These are phyloP conservation scores for Coemansia sp. DNA, from an alignment of 192 early-diverging fungal genomes.

Conservation along the genomic window DNA sequence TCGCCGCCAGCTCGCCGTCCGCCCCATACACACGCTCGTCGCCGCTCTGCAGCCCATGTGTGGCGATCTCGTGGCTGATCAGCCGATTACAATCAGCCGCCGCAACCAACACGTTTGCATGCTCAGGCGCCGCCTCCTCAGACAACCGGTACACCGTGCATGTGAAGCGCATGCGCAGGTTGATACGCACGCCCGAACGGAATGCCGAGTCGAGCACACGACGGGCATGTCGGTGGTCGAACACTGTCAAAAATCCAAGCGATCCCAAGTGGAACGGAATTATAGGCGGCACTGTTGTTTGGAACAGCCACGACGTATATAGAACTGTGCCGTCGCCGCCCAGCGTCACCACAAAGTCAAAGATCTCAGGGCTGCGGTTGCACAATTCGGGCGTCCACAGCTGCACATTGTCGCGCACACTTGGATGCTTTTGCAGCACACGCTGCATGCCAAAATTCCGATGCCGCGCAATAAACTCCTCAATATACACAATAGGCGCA, in stretches of 20 bases:
- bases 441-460: slow-evolving; percentile 60
- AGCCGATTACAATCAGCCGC: slow-evolving; percentile 49
- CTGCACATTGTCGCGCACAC: slow-evolving; percentile 54
- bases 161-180: slow-evolving; percentile 83
- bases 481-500: slow-evolving; percentile 56
- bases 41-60: slow-evolving; percentile 41
- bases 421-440: slow-evolving; percentile 47
- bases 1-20: slow-evolving; percentile 36
- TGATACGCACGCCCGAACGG: slow-evolving; percentile 73
- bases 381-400: slow-evolving; percentile 81
- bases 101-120: slow-evolving; percentile 46
- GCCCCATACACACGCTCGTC: slow-evolving; percentile 29
- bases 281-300: slow-evolving; percentile 85
- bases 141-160: slow-evolving; percentile 82
- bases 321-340: slow-evolving; percentile 97
- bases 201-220: slow-evolving; percentile 63
- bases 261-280: slow-evolving; percentile 92
- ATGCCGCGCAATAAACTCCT: slow-evolving; percentile 61
- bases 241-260: slow-evolving; percentile 92
- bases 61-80: slow-evolving; percentile 46
- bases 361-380: slow-evolving; percentile 61
- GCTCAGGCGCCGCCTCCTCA: slow-evolving; percentile 33
- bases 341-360: slow-evolving; percentile 91
- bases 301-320: slow-evolving; percentile 89
- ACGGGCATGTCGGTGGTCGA: slow-evolving; percentile 66